A percentile compares a stretch with the other conserved stretches of the same genome.
phyloP scores from a whole-genome alignment of 2,329 filamentous ascomycete genomes.

The Ceratocystis papillata region DNA sequence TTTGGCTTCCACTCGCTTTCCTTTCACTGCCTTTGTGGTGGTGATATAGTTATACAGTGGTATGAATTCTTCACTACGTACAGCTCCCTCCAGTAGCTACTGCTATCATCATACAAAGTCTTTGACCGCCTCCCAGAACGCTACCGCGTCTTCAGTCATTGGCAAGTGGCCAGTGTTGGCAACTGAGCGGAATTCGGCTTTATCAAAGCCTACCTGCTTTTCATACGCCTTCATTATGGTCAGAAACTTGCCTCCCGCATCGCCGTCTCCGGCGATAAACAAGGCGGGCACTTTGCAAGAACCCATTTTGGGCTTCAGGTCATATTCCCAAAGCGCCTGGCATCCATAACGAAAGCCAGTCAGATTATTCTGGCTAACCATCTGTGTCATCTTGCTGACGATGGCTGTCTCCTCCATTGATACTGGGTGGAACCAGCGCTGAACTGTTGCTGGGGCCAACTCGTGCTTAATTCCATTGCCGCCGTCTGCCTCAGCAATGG shows the following conservation, averaged over 20 bases:
- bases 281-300: conserved; percentile 48
- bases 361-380: conserved; percentile 59
- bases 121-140: conserved; percentile 54
- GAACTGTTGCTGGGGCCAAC: conserved; percentile 60
- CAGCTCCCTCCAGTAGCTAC: background rate
- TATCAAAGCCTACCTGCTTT: conserved; percentile 42
- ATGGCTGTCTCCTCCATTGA: conserved; percentile 37
- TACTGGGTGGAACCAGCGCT: conserved; percentile 64
- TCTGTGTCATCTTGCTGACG: conserved; percentile 49
- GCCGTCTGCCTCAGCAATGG: conserved; percentile 48
- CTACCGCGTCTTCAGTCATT: conserved; percentile 64
- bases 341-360: conserved; percentile 58
- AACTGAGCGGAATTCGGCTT: conserved; percentile 52
- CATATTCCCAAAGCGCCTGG: conserved; percentile 60
- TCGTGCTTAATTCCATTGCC: conserved; percentile 49
- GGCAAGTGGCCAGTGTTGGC: conserved; percentile 67
- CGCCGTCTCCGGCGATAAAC: conserved; percentile 61
- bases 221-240: conserved; percentile 71
- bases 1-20: background rate
- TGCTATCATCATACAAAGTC: conserved; percentile 41
- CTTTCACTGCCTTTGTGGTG: background rate
- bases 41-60: background rate
- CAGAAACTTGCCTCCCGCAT: conserved; percentile 60
- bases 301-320: conserved; percentile 49
- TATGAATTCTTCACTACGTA: background rate